phyloP scores from a whole-genome alignment of 2,329 filamentous ascomycete genomes.

The Colletotrichum godetiae region DNA sequence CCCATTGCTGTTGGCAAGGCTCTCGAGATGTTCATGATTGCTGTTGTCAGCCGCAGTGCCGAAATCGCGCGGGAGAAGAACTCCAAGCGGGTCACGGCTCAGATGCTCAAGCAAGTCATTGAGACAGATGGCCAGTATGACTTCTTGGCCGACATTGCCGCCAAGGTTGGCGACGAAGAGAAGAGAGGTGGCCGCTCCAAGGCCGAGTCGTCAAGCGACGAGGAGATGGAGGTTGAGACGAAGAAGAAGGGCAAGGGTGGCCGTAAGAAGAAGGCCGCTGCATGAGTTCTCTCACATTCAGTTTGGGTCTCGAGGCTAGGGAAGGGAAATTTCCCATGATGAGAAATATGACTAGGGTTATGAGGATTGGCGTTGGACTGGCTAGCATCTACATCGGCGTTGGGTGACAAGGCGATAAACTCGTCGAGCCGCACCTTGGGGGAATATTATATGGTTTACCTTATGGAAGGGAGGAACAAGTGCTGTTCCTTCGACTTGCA shows the following conservation, averaged over 20 bases:
- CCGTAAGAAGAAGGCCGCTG: constrained; percentile 61
- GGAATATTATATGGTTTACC: constrained; percentile 19
- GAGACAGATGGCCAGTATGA: constrained; percentile 92
- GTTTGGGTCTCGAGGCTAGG: background rate
- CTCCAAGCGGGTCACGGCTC: constrained; percentile 88
- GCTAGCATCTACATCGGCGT: constrained; percentile 42
- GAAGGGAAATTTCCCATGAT: constrained; percentile 19
- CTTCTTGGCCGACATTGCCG: constrained; percentile 90
- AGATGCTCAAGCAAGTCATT: constrained; percentile 92
- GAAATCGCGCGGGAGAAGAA: constrained; percentile 84
- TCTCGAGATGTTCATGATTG: constrained; percentile 97
- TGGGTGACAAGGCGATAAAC: constrained; percentile 36
- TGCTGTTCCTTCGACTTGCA: constrained; percentile 33
- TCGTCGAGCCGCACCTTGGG: constrained; percentile 24
- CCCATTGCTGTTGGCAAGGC: constrained; percentile 96
- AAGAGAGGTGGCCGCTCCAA: constrained; percentile 58
- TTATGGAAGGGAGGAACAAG: constrained; percentile 28
- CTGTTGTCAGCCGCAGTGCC: constrained; percentile 88
- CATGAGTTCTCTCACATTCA: constrained; percentile 13
- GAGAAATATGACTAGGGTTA: constrained; percentile 34
- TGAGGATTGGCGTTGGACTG: constrained; percentile 40
- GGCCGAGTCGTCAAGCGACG: constrained; percentile 64
- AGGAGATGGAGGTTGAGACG: constrained; percentile 58
- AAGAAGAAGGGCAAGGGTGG: constrained; percentile 60
- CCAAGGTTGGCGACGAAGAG: constrained; percentile 76